Conservation (phyloP, 2,329 filamentous ascomycete species). For the Penicillium corylophilum region DNA sequence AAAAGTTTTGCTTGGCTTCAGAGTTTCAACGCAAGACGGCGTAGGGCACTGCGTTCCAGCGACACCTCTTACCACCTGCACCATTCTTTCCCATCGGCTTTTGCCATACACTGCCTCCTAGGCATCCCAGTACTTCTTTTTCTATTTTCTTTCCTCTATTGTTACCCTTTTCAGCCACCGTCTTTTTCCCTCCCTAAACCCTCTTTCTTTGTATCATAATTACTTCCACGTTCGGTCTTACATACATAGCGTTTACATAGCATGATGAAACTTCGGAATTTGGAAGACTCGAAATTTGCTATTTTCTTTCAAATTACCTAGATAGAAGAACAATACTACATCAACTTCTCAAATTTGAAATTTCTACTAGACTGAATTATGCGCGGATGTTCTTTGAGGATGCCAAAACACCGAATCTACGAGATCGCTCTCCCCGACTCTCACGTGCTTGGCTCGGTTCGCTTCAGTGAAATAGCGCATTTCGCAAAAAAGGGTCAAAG, state of each 20-base stretch:
- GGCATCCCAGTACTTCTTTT: not conserved
- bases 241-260: slow-evolving; percentile 21
- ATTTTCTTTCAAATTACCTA: not conserved
- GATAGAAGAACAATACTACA: not conserved
- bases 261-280: slow-evolving; percentile 11
- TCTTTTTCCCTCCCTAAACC: slow-evolving; percentile 12
- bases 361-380: too few relatives aligned
- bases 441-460: too few relatives aligned
- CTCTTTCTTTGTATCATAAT: slow-evolving; percentile 24
- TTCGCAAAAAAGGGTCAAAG: too few relatives aligned
- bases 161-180: slow-evolving; percentile 1
- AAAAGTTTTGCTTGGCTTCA: slow-evolving; percentile 3
- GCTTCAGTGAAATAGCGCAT: too few relatives aligned
- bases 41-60: not conserved
- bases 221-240: slow-evolving; percentile 12
- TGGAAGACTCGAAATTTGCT: not conserved
- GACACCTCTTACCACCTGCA: not conserved
- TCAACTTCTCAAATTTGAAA: too few relatives aligned
- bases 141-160: not conserved
- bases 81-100: not conserved
- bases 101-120: not conserved
- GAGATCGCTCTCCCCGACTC: too few relatives aligned
- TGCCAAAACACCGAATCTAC: too few relatives aligned
- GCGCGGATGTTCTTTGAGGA: too few relatives aligned
- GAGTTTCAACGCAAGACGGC: not conserved